Percentiles rank a stretch among this genome's conserved stretches.
These are phyloP conservation scores for Podila horticola DNA, from an alignment of 192 early-diverging fungal species.

Conservation along the genomic window DNA sequence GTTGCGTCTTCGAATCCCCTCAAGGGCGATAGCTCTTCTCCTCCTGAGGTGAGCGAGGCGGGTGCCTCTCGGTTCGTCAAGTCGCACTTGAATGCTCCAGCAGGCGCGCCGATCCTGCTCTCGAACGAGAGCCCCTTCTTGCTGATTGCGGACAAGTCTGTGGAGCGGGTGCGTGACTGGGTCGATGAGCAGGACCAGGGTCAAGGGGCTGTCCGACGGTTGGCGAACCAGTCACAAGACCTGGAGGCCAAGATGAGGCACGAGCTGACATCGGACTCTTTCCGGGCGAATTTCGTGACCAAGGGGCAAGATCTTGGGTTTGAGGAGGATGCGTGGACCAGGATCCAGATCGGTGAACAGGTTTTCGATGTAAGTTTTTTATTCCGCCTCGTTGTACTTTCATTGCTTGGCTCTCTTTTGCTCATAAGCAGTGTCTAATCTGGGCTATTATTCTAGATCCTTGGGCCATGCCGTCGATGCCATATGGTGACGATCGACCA, in stretches of 20 bases:
- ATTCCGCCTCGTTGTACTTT: too few relatives aligned
- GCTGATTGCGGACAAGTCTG: conserved; percentile 69
- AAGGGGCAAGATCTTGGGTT: conserved; percentile 59
- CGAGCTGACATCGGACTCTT: conserved; percentile 55
- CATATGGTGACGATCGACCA: conserved; percentile 82
- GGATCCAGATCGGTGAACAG: conserved; percentile 56
- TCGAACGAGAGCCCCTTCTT: conserved; percentile 82
- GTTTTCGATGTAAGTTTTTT: conserved; percentile 58
- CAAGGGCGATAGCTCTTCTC: not conserved
- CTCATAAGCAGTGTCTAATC: not conserved
- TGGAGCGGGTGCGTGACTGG: conserved; percentile 62
- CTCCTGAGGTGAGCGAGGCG: not conserved
- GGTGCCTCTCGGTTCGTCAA: conserved; percentile 42
- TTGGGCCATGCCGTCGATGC: conserved; percentile 76
- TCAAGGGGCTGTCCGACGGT: conserved; percentile 37
- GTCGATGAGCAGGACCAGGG: conserved; percentile 50
- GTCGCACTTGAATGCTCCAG: conserved; percentile 48
- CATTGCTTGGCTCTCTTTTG: not conserved
- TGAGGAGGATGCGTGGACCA: conserved; percentile 73
- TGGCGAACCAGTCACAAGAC: conserved; percentile 24
- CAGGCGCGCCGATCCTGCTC: conserved; percentile 58
- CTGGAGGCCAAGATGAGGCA: conserved; percentile 25
- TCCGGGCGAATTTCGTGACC: conserved; percentile 79
- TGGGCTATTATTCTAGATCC: conserved; percentile 45
- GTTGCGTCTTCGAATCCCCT: conserved; percentile 11